These are phyloP conservation scores for Lignosus rhinocerotis DNA, from an alignment of 1,284 basidiomycete genomes.

Conservation along the genomic window DNA sequence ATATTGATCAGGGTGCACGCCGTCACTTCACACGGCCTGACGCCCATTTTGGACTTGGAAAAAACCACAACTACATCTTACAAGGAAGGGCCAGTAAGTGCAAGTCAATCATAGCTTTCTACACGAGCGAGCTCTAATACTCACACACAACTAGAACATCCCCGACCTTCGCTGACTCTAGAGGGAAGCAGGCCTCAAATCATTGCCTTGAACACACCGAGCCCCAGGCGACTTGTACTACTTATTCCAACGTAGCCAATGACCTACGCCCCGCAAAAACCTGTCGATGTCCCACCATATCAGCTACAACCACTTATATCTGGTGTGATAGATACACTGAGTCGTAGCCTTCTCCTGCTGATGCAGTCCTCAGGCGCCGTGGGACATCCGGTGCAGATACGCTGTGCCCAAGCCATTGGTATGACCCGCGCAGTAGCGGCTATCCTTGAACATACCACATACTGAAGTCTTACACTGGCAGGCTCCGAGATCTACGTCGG, in stretches of 20 bases:
- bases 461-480: constrained; percentile 4
- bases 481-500: constrained; percentile 77
- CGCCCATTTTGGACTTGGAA: not conserved
- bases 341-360: constrained; percentile 15
- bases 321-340: constrained; percentile 36
- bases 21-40: not conserved
- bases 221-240: no score
- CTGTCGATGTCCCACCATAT: constrained; percentile 58
- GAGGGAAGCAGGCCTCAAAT: no score
- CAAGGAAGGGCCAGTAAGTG: not conserved
- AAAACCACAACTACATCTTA: not conserved
- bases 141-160: no score
- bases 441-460: not conserved
- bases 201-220: no score
- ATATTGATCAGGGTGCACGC: not conserved
- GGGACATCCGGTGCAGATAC: constrained; percentile 28
- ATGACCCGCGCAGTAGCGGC: constrained; percentile 11
- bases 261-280: constrained; percentile 32
- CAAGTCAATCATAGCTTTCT: no score
- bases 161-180: no score
- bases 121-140: no score
- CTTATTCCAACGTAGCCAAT: constrained; percentile 12
- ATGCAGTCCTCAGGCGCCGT: constrained; percentile 14
- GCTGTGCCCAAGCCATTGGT: constrained; percentile 41
- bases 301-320: constrained; percentile 55